Conservation (phyloP, 768 basidiomycete species). For the Psilocybe subaeruginosa region DNA sequence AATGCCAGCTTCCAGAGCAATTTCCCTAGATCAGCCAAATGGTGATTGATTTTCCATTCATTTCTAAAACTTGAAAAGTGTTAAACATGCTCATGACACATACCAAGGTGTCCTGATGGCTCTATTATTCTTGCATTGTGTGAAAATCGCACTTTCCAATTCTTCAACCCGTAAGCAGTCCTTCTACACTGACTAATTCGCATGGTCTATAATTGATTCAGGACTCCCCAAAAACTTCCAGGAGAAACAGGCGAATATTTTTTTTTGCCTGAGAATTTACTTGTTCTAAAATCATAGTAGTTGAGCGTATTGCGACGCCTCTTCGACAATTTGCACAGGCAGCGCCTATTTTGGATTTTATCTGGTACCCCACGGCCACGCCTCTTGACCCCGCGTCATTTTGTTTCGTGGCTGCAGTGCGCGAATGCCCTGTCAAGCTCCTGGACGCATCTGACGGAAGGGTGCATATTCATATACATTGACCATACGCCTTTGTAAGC, state of each 20-base stretch:
- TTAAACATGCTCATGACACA: not conserved
- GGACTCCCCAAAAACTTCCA: not conserved
- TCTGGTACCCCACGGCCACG: slow-evolving; percentile 86
- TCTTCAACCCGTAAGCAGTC: slow-evolving; percentile 51
- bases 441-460: slow-evolving; percentile 79
- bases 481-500: not conserved
- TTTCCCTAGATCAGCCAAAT: slow-evolving; percentile 22
- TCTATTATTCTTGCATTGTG: slow-evolving; percentile 66
- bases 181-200: not conserved
- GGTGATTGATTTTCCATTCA: slow-evolving; percentile 5
- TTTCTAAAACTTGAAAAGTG: not conserved
- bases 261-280: not conserved
- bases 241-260: not conserved
- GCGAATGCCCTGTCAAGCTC: slow-evolving; percentile 85
- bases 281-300: not conserved
- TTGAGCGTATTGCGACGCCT: slow-evolving; percentile 11
- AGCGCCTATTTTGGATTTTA: slow-evolving; percentile 74
- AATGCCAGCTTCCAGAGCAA: not conserved
- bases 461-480: slow-evolving; percentile 43
- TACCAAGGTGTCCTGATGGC: slow-evolving; percentile 76
- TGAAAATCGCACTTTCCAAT: slow-evolving; percentile 69
- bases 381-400: slow-evolving; percentile 59
- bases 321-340: slow-evolving; percentile 50
- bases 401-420: slow-evolving; percentile 83
- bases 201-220: not conserved